A percentile compares a stretch with the other conserved stretches of the same genome.
These are phyloP conservation scores for Triticum dicoccoides DNA, from an alignment of 176 grass and related monocot genomes.

Conservation along the genomic window DNA sequence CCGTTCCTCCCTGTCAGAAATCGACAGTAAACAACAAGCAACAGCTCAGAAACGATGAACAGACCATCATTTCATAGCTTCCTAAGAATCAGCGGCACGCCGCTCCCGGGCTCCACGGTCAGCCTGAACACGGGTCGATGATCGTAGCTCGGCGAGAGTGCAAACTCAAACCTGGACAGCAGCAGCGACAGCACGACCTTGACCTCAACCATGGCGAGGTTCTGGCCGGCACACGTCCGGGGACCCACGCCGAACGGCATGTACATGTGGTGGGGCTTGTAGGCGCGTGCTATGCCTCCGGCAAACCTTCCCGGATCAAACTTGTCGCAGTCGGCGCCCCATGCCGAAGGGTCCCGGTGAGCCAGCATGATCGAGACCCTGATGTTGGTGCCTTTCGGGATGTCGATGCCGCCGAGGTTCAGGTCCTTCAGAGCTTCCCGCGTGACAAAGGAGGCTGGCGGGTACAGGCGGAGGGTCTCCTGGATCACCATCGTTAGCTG, in stretches of 20 bases:
- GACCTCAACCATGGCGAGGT: constrained; percentile 75
- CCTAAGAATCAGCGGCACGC: constrained; percentile 43
- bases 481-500: constrained; percentile 88
- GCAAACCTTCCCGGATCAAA: constrained; percentile 68
- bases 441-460: constrained; percentile 32
- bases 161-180: constrained; percentile 49
- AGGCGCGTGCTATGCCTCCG: constrained; percentile 48
- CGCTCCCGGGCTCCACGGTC: constrained; percentile 51
- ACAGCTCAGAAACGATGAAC: not conserved
- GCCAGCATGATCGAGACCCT: constrained; percentile 26
- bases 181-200: constrained; percentile 61
- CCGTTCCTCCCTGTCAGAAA: no score
- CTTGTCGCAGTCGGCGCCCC: constrained; percentile 39
- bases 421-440: constrained; percentile 53
- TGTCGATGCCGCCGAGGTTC: constrained; percentile 36
- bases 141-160: constrained; percentile 39
- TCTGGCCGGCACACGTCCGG: constrained; percentile 68
- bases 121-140: constrained; percentile 55
- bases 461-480: constrained; percentile 64
- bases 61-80: not conserved
- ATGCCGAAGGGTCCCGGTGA: constrained; percentile 47
- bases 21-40: not conserved
- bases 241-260: constrained; percentile 61
- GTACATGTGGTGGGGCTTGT: constrained; percentile 54
- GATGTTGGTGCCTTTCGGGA: constrained; percentile 58